Percentiles rank a stretch among this genome's conserved stretches.
Evolutionary conservation across 2,329 filamentous ascomycete genomes (phyloP).

Genomic region (Zasmidium angulare): DNA sequence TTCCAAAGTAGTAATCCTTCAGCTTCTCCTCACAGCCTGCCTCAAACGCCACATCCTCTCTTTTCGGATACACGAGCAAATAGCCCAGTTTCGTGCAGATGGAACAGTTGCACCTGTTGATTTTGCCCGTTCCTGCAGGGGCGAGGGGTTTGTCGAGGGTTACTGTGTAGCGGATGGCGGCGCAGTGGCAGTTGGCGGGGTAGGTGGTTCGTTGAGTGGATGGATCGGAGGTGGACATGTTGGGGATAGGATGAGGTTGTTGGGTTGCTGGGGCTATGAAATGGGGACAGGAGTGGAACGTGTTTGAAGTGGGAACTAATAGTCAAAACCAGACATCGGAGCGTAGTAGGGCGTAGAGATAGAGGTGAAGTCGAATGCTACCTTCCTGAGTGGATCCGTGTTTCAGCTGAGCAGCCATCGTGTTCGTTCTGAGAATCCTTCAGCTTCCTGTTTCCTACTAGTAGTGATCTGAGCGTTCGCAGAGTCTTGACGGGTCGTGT

Average conservation of each 20-base stretch:
- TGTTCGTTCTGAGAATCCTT: neutral
- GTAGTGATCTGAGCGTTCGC: too few relatives aligned
- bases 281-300: too few relatives aligned
- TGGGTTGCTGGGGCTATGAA: neutral
- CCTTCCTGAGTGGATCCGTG: too few relatives aligned
- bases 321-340: too few relatives aligned
- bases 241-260: neutral
- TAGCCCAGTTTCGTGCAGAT: constrained; percentile 30
- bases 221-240: too few relatives aligned
- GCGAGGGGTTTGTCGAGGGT: constrained; percentile 19
- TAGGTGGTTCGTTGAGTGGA: constrained; percentile 20
- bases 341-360: too few relatives aligned
- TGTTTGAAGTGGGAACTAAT: too few relatives aligned
- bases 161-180: constrained; percentile 18
- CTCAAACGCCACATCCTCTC: constrained; percentile 22
- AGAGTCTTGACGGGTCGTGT: too few relatives aligned
- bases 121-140: constrained; percentile 15
- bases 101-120: constrained; percentile 28
- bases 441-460: neutral
- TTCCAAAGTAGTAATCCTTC: constrained; percentile 22
- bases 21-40: constrained; percentile 15
- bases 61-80: constrained; percentile 19
- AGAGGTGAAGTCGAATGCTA: too few relatives aligned
- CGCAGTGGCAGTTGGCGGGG: constrained; percentile 28
- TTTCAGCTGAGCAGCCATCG: too few relatives aligned